A percentile compares a stretch with the other conserved stretches of the same genome.
phyloP scores from a whole-genome alignment of 768 basidiomycete species.

The Dioszegia hungarica region DNA sequence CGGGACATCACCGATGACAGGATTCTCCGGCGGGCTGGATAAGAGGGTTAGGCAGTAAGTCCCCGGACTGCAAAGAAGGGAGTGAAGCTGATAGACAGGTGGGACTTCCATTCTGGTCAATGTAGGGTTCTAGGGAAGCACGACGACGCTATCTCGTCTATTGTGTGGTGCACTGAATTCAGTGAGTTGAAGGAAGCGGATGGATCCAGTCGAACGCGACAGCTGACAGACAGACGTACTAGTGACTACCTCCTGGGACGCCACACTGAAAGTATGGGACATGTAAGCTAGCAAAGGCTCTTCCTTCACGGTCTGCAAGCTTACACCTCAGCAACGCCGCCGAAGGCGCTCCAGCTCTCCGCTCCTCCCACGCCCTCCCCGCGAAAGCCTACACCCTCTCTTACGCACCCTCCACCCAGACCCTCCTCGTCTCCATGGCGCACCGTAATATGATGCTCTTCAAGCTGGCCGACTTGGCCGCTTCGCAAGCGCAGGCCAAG shows the following conservation, averaged over 20 bases:
- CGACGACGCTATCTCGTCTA: constrained; percentile 69
- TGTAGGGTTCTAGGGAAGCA: constrained; percentile 74
- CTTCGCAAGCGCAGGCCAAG: constrained; percentile 30
- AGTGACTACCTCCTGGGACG: constrained; percentile 89
- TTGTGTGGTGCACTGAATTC: constrained; percentile 63
- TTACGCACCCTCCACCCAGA: constrained; percentile 65
- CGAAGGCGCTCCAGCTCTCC: constrained; percentile 52
- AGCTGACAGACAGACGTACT: constrained; percentile 57
- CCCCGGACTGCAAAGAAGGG: not conserved
- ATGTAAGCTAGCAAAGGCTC: constrained; percentile 39
- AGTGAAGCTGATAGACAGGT: constrained; percentile 52
- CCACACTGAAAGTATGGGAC: constrained; percentile 82
- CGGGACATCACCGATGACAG: constrained; percentile 58
- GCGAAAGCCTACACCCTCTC: constrained; percentile 76
- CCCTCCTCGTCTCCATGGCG: constrained; percentile 87
- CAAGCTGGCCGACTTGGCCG: constrained; percentile 67
- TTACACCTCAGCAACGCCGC: constrained; percentile 39
- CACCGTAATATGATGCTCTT: constrained; percentile 85
- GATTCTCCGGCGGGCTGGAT: constrained; percentile 82
- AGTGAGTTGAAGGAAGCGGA: constrained; percentile 53
- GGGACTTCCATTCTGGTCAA: constrained; percentile 71
- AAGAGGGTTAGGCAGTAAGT: constrained; percentile 75
- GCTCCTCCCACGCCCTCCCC: constrained; percentile 63
- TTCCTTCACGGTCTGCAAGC: not conserved
- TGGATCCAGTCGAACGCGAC: too few relatives aligned